Base-by-base conservation (phyloP, 2,329 filamentous ascomycete species). In the Pseudodiploospora longispora region DNA sequence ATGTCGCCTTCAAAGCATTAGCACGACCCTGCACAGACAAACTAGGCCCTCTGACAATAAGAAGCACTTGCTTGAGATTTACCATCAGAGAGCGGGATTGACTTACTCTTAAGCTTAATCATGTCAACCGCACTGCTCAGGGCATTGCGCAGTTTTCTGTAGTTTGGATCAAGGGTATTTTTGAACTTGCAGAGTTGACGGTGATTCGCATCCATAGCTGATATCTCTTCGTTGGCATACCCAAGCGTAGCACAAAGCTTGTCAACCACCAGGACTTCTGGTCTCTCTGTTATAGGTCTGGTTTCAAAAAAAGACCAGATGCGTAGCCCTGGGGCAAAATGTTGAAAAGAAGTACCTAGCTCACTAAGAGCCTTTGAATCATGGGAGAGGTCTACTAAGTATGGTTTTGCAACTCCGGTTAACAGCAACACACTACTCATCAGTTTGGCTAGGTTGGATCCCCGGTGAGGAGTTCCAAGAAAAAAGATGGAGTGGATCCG, bases 231-330 rank as follows among this genome's bases (percentile, higher is more conserved):
- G 10, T 47, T 47, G 31, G 19, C 29, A n/a, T 36, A 45, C 6
- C 41, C 45, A 34, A 47, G 30, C 27, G 39, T 47, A 27, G 45
- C 45, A 6, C 41, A 47, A 19, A 33, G 29, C 8, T 47, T 40
- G 3, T 47, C 44, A 3, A 47, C 40, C 10, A 47, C 41, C 4
- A 45, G 27, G 8, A 7, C 39, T 29, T 32, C 36, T 2, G 28
- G 34, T 7, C 36, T 33, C 27, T 29, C 38, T 4, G 8, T 31
- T 4, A 47, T 31, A 6, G 37, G 41, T 12, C 37, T 29, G 8
- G 45, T 36, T 31, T 47, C 45, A 27, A 40, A 44, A 38, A 47
- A 47, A 2, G 45, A 44, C 45, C 45, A 47, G 3, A 47, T 12
- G 3, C 27, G 36, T 27, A 47, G 10, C n/a, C 41, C 45, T 4